Conservation (phyloP, 257 asterid genomes). For the Capsicum baccatum region DNA sequence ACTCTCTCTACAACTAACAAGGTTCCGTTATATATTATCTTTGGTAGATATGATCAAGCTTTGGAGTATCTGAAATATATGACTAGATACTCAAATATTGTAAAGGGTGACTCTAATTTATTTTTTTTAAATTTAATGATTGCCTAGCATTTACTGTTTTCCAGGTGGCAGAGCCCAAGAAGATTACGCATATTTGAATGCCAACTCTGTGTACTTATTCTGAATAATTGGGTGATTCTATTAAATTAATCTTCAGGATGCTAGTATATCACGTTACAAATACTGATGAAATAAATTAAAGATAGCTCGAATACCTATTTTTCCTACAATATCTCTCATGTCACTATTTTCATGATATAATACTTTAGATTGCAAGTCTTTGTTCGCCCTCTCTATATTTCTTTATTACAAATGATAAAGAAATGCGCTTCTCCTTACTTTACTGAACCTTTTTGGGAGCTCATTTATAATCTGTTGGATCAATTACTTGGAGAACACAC, state of each 20-base stretch:
- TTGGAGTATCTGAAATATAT: not conserved
- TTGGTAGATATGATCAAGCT: not conserved
- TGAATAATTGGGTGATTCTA: slow-evolving; percentile 13
- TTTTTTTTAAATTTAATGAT: not conserved
- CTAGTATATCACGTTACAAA: not conserved
- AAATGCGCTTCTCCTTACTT: not conserved
- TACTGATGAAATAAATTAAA: not conserved
- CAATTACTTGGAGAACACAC: not conserved
- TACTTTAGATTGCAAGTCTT: not conserved
- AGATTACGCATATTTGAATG: not conserved
- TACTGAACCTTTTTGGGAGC: not conserved
- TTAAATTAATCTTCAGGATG: not conserved
- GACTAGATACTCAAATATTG: not conserved
- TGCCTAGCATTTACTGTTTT: slow-evolving; percentile 6
- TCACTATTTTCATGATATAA: not conserved
- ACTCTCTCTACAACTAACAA: not conserved
- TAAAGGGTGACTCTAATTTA: not conserved
- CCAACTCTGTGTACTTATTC: not conserved
- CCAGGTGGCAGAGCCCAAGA: not conserved
- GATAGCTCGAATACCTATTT: not conserved
- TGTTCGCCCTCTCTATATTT: not conserved
- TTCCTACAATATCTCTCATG: not conserved
- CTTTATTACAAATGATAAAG: not conserved
- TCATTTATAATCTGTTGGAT: not conserved
- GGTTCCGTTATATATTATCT: not conserved